phyloP scores from a whole-genome alignment of 345 rosid species.

The Boechera stricta region DNA sequence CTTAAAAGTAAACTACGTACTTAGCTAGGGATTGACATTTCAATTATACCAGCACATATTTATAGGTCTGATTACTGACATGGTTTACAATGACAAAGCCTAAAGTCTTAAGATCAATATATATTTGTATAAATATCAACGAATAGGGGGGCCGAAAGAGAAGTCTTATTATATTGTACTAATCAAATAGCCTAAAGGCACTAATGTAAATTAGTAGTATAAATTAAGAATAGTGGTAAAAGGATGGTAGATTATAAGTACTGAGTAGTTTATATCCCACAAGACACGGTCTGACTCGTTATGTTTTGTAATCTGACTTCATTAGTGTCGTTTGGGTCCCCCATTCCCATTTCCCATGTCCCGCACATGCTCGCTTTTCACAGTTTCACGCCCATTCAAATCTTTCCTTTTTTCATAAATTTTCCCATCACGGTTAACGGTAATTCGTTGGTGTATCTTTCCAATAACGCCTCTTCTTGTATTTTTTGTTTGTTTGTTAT shows the following conservation, averaged over 20 bases:
- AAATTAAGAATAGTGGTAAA: not conserved
- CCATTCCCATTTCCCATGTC: conserved; percentile 22
- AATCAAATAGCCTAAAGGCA: not conserved
- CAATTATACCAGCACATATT: not conserved
- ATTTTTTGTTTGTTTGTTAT: not conserved
- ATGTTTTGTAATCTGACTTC: not conserved
- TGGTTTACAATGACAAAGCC: not conserved
- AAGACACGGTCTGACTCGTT: conserved; percentile 24
- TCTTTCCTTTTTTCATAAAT: not conserved
- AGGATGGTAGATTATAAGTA: not conserved
- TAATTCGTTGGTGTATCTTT: conserved; percentile 3
- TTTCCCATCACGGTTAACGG: not conserved
- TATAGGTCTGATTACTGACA: not conserved
- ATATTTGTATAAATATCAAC: too few species aligned
- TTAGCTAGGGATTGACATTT: conserved; percentile 7
- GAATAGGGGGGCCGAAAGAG: too few species aligned
- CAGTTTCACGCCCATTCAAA: conserved; percentile 19
- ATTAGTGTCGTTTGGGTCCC: conserved; percentile 31
- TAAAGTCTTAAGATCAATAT: not conserved
- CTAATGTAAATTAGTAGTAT: not conserved
- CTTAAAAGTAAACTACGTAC: not conserved
- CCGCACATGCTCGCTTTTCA: conserved; percentile 19
- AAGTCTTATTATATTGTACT: not conserved
- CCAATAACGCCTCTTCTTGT: not conserved
- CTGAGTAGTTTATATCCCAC: not conserved